Base-by-base conservation (phyloP, 1,139 yeast genomes). In the Pichia sp. region DNA sequence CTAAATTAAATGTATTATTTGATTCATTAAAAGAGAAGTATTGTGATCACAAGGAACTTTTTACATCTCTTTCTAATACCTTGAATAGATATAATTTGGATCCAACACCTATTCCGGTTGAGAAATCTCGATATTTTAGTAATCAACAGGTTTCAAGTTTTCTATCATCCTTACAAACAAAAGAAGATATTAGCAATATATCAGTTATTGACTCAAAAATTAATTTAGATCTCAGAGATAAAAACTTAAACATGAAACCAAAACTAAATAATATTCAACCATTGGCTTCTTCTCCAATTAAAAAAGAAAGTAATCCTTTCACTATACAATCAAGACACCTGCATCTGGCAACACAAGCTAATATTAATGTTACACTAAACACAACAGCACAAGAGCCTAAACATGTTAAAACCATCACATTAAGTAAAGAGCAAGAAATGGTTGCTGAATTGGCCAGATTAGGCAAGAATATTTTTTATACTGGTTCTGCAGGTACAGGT, bases 401-500 rank as follows among this genome's bases (percentile, higher is more conserved):
- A 49, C 54, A 52, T 14, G 62, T 64, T n/a, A 62, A 60, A 49
- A 72, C 79, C 0, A 64, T 79, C 1, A 66, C 73, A 8, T 67
- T 84, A 14, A 79, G 86, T 54, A 75, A 76, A 27, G 98, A 93
- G 64, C 99, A 93, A 67, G 69, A 73, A 48, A 68, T 73, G 33
- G 89, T 93, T 10, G 72, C 88, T 14, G 74, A 79, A n/a, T 69
- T 85, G 46, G 93, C 89, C 6, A 73, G 81, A 33, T 71, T 77
- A 33, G 80, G 88, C 0, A 70, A 73, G 25, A 86, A 84, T 43
- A 67, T 89, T 1, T 90, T 90, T 64, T 90, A 87, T 63, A 90
- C 97, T 0, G 98, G 98, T 42, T 87, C 96, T 42, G 98, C 98
- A 0, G 98, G 97, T 62, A 90, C 97, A 1, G 98, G 98, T 62